These are phyloP conservation scores for Cydonia oblonga DNA, from an alignment of 331 rosid species.

Conservation along the genomic window DNA sequence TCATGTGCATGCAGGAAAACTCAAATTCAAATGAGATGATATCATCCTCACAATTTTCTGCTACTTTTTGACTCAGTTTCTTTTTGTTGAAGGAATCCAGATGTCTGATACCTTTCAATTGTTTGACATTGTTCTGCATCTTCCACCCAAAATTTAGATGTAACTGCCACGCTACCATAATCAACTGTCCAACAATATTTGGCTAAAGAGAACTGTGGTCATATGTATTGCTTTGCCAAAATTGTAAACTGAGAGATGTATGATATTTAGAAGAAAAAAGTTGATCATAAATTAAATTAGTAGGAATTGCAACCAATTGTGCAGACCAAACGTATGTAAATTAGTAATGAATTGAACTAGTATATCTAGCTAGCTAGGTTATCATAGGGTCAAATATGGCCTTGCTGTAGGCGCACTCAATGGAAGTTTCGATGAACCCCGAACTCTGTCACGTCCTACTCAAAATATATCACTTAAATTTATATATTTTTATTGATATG, in stretches of 20 bases:
- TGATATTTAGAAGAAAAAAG: background rate
- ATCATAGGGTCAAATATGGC: background rate
- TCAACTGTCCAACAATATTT: background rate
- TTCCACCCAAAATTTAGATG: background rate
- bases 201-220: background rate
- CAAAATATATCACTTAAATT: too few relatives aligned
- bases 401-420: background rate
- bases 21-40: too few relatives aligned
- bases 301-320: background rate
- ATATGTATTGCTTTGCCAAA: background rate
- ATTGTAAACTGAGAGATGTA: background rate
- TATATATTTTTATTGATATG: too few relatives aligned
- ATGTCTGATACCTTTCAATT: background rate
- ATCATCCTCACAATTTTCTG: slow-evolving; percentile 3
- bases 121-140: background rate
- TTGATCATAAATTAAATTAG: background rate
- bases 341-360: background rate
- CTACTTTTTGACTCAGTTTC: slow-evolving; percentile 23
- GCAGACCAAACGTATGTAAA: background rate
- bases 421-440: background rate
- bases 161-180: background rate
- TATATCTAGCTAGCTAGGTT: background rate
- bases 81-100: slow-evolving; percentile 15
- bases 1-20: too few relatives aligned
- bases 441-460: background rate